Evolutionary conservation across 1,284 basidiomycete genomes (phyloP), one percentile per base, ranked within the genome.

Genomic region (Boletus semigastroideus): DNA sequence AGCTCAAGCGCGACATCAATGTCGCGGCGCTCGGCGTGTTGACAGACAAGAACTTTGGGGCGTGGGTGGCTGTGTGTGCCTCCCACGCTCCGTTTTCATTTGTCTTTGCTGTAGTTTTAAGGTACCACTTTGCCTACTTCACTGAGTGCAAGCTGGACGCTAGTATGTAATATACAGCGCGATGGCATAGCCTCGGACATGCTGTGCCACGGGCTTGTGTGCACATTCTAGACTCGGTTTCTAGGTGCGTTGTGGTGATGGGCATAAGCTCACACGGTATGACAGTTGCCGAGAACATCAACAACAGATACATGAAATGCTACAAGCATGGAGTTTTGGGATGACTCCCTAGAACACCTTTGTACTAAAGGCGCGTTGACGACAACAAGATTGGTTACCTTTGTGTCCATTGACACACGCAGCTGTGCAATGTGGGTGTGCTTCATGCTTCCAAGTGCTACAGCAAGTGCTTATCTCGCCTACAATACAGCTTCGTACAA

Each of bases 1-100:
- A 88, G 56, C 68, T 94, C 6, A 71, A 74, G 16, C 62, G 67
- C 0, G 88, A 93, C 62, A 76, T 97, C 27, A 75, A 86, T 56
- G 76, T 82, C 0, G 57, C 68, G 1, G 66, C 72, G 10, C 72
- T 94, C 46, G 78, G 82, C 16, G 73, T 82, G 16, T 72, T 98
- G 51, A 85, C 22, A 22, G 22, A 22, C 22, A 22, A 22, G 22
- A 5, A 22, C 22, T 22, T 22, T 22, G 22, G 22, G 22, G 5
- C 22, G 22, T 5, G 3, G 22, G 22, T 22, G 22, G 3, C 3
- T 22, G 22, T 22, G 5, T 22, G 22, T 13, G 22, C 22, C 22
- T 22, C 22, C 5, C 22, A 22, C 22, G 22, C 22, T 22, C 28
- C 9, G 22, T 22, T 22, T 22, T 22, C 5, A 5, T 22, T 22